A percentile compares a stretch with the other conserved stretches of the same genome.
phyloP scores from a whole-genome alignment of 208 protist genomes.

The Herpetomonas tarakana region DNA sequence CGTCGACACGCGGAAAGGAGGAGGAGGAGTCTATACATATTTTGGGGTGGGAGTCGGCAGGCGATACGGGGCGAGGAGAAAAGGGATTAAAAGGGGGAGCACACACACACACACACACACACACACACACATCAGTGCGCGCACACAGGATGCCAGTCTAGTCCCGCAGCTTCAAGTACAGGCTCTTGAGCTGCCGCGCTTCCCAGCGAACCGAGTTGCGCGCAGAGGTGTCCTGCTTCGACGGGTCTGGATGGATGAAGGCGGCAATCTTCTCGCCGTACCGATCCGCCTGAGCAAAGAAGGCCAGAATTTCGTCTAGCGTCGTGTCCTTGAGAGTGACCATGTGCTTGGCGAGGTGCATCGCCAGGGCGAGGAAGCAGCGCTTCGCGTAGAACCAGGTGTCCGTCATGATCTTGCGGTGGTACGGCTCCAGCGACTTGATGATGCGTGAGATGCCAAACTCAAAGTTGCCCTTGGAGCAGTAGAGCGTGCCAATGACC shows the following conservation, averaged over 20 bases:
- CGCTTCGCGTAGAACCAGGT: constrained; percentile 98
- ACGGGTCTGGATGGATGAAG: constrained; percentile 83
- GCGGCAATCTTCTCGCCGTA: constrained; percentile 92
- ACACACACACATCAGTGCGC: too few species aligned
- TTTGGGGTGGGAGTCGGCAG: too few species aligned
- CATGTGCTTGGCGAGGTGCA: constrained; percentile 98
- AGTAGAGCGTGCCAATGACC: constrained; percentile 99
- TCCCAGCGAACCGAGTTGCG: constrained; percentile 93
- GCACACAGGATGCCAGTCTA: too few species aligned
- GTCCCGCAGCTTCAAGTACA: constrained; percentile 84
- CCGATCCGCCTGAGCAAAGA: constrained; percentile 93
- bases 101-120: too few species aligned
- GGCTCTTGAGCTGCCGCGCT: constrained; percentile 91
- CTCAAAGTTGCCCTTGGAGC: constrained; percentile 97
- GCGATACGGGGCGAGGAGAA: too few species aligned
- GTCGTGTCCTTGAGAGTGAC: constrained; percentile 93
- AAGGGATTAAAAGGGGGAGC: not conserved
- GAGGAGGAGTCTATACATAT: too few species aligned
- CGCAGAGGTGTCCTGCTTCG: constrained; percentile 76
- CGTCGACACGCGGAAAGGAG: too few species aligned
- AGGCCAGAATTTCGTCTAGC: constrained; percentile 91
- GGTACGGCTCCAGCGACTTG: constrained; percentile 96
- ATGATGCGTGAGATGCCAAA: constrained; percentile 97
- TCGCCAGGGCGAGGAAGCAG: constrained; percentile 93
- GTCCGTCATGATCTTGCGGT: constrained; percentile 96